Evolutionary conservation across 2,329 filamentous ascomycete genomes (phyloP), one percentile per base, ranked within the genome.

Genomic region (Sphaerulina musiva): DNA sequence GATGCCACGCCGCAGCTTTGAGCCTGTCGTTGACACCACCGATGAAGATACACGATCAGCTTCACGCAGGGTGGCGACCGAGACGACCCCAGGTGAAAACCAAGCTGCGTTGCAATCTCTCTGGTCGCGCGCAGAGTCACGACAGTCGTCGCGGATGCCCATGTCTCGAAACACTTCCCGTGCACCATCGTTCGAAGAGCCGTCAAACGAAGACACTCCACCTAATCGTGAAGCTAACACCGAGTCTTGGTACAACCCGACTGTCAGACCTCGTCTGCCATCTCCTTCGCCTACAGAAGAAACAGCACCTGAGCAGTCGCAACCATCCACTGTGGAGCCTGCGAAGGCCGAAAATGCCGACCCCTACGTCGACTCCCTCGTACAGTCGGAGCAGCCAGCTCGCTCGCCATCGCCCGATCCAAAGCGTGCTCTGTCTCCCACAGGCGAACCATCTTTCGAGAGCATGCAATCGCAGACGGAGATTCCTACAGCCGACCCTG

Each of bases 161-260:
- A 51, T 51, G 42, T 51, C 48, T 26, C 48, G 48, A 17, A 42
- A 45, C 14, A 36, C 32, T n/a, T 53, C 51, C 6, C 51, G 44
- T 20, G 51, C 51, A 5, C 51, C 51, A 12, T 47, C 51, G n/a
- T 53, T 48, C 26, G 51, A 53, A 17, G 44, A 47, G 2, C 43
- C 42, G 38, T n/a, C 38, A 10, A 7, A 3, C 26, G 44, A 53
- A 6, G 17, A 42, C 29, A 29, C 26, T 14, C 38, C 45, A 23
- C 23, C 45, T n/a, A 43, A 48, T 29, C 44, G 40, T 12, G 51
- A 51, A 23, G 48, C 41, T 42, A 45, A 51, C 20, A 51, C 48
- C 23, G 48, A 51, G 42, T 51, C 48, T 23, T 51, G 48, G 48
- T 51, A 51, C 20, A 51, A 51, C 20, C 48, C 48, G 17, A 39